Conservation (phyloP, 768 basidiomycete species). For the Ramaria rubella region DNA sequence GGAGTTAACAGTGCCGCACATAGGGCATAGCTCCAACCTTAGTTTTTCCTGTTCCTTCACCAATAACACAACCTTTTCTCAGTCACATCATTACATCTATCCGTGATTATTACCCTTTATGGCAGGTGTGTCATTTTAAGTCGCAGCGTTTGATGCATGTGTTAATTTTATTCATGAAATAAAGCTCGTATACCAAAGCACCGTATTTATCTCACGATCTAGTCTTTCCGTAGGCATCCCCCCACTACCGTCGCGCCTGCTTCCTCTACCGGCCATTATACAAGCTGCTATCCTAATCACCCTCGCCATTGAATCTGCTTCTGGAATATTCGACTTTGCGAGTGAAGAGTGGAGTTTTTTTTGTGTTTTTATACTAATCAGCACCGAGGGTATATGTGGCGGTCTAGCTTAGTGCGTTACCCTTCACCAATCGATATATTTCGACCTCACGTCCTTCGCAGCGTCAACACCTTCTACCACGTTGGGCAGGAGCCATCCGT, state of each 20-base stretch:
- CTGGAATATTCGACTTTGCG: slow-evolving; percentile 47
- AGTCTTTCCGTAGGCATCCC: slow-evolving; percentile 82
- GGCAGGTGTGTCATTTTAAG: slow-evolving; percentile 57
- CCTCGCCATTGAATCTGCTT: slow-evolving; percentile 59
- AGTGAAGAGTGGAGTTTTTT: slow-evolving; percentile 42
- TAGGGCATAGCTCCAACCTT: slow-evolving; percentile 88
- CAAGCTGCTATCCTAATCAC: slow-evolving; percentile 62
- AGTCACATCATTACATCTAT: slow-evolving; percentile 75
- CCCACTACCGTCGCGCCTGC: slow-evolving; percentile 59
- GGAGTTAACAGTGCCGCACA: neutral
- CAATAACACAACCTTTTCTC: slow-evolving; percentile 52
- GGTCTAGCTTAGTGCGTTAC: slow-evolving; percentile 79
- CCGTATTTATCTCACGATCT: slow-evolving; percentile 90
- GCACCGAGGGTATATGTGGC: slow-evolving; percentile 87
- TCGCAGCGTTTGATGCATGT: slow-evolving; percentile 12
- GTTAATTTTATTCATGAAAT: slow-evolving; percentile 6
- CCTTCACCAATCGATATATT: neutral
- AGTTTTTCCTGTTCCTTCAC: slow-evolving; percentile 74
- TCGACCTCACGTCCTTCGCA: slow-evolving; percentile 22
- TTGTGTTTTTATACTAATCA: slow-evolving; percentile 70
- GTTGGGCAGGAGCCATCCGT: slow-evolving; percentile 66
- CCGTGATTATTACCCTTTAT: slow-evolving; percentile 91
- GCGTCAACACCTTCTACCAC: slow-evolving; percentile 82
- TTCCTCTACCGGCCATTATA: slow-evolving; percentile 69
- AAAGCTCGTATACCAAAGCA: slow-evolving; percentile 80